Conservation (phyloP, 768 basidiomycete genomes). For the Lentinula boryana region DNA sequence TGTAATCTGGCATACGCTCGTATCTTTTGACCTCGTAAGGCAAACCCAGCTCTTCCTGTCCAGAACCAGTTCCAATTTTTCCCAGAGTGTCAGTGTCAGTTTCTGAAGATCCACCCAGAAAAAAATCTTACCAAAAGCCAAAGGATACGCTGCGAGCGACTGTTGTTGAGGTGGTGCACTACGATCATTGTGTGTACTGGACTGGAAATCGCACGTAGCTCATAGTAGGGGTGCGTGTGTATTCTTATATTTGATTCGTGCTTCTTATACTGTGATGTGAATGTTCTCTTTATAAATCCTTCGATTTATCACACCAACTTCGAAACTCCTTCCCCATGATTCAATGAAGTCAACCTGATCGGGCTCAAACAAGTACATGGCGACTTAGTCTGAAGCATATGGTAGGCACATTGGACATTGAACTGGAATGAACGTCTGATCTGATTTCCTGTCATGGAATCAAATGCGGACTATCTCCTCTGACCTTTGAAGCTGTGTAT, state of each 20-base stretch:
- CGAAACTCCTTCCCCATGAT: neutral
- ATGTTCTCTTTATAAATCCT: neutral
- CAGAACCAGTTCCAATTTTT: neutral
- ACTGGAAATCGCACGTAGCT: too few species aligned
- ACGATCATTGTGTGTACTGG: neutral
- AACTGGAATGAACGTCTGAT: too few species aligned
- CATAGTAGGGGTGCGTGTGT: neutral
- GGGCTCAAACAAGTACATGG: too few species aligned
- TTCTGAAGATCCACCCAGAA: neutral
- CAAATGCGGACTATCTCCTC: too few species aligned
- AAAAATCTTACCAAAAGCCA: conserved; percentile 26
- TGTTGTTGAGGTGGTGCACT: neutral
- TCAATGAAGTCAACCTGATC: neutral
- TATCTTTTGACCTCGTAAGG: conserved; percentile 39
- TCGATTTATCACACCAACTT: neutral
- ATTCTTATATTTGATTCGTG: neutral
- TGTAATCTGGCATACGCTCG: conserved; percentile 20
- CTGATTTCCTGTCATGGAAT: too few species aligned
- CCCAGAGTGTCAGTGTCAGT: neutral
- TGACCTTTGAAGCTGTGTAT: too few species aligned
- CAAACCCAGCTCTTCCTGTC: conserved; percentile 45
- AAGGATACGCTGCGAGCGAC: conserved; percentile 18
- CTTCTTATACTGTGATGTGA: too few species aligned
- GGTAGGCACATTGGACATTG: neutral
- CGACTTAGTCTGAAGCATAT: neutral